phyloP scores from a whole-genome alignment of 2,329 filamentous ascomycete species.

The Fusarium succisae region DNA sequence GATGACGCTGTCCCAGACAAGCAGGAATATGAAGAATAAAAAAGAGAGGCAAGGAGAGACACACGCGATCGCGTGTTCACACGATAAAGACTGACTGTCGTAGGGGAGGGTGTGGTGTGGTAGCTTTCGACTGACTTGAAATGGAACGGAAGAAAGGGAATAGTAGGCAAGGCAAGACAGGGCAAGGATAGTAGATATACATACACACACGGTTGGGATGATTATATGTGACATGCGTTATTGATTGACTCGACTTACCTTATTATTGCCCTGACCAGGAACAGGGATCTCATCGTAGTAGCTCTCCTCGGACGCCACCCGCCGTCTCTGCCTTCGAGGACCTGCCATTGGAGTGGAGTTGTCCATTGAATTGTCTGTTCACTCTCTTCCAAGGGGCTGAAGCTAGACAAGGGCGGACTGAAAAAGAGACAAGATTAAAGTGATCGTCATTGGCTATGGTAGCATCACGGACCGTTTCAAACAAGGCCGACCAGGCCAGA shows the following conservation, averaged over 20 bases:
- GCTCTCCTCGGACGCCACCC: conserved; percentile 21
- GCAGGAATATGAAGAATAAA: conserved; percentile 2
- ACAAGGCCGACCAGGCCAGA: conserved; percentile 12
- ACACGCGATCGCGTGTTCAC: conserved; percentile 41
- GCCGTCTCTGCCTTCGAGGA: conserved; percentile 22
- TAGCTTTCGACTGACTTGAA: not conserved
- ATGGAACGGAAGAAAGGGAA: conserved; percentile 9
- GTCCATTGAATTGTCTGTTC: conserved; percentile 21
- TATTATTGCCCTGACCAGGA: not conserved
- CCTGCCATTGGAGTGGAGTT: conserved; percentile 32
- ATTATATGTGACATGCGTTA: conserved; percentile 32
- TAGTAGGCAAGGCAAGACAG: conserved; percentile 1
- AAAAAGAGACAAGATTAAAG: not conserved
- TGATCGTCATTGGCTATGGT: conserved; percentile 33
- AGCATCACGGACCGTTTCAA: conserved; percentile 30
- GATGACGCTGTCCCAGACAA: conserved; percentile 31
- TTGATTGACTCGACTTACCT: conserved; percentile 14
- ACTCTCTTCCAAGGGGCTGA: not conserved
- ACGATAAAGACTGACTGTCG: conserved; percentile 37
- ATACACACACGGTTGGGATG: not conserved
- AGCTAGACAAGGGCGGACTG: not conserved
- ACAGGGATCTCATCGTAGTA: conserved; percentile 35
- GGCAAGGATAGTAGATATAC: conserved; percentile 16
- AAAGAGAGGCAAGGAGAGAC: conserved; percentile 29
- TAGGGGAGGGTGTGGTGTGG: conserved; percentile 20